Evolutionary conservation across 192 early-diverging fungal genomes (phyloP).

Genomic region (Linnemannia zychae): DNA sequence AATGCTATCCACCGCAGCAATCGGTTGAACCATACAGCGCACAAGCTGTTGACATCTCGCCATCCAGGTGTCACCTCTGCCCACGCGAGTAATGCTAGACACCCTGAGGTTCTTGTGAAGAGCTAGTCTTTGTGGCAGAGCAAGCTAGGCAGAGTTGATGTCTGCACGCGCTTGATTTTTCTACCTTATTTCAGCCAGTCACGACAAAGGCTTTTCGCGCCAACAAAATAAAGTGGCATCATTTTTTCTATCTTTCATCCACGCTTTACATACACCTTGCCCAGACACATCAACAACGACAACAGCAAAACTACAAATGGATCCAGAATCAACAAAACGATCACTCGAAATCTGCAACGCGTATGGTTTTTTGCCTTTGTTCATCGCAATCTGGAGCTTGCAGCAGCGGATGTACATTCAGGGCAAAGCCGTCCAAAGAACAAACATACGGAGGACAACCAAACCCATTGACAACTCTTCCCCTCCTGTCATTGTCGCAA

Average conservation of each 20-base stretch:
- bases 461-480: not conserved
- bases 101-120: not conserved
- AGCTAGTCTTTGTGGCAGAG: too few species aligned
- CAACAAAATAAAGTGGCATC: not conserved
- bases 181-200: not conserved
- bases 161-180: not conserved
- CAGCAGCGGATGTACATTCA: not conserved
- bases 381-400: not conserved
- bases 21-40: not conserved
- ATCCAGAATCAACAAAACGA: slow-evolving; percentile 32
- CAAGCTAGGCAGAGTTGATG: too few species aligned
- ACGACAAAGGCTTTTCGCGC: not conserved
- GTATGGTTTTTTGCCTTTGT: slow-evolving; percentile 16
- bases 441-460: not conserved
- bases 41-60: not conserved
- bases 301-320: slow-evolving; percentile 6
- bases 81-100: not conserved
- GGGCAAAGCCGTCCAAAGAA: not conserved
- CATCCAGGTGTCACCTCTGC: not conserved
- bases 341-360: slow-evolving; percentile 24
- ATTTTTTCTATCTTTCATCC: not conserved
- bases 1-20: slow-evolving; percentile 39
- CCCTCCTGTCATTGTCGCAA: too few species aligned
- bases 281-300: not conserved
- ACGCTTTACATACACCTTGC: not conserved